These are phyloP conservation scores for Talaromyces funiculosus DNA, from an alignment of 2,329 filamentous ascomycete genomes.

Conservation along the genomic window DNA sequence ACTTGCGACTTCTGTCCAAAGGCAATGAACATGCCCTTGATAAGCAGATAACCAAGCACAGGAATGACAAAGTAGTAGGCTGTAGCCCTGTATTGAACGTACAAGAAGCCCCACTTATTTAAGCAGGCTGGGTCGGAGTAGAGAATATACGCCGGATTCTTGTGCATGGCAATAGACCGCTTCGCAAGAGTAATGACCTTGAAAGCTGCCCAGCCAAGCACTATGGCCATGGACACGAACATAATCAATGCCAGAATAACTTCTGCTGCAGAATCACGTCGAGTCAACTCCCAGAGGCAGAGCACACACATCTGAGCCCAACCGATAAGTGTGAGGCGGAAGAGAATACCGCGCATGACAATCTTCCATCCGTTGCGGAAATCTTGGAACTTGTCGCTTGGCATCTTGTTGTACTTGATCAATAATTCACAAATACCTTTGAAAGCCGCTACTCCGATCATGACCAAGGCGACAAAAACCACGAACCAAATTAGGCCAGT, in stretches of 20 bases:
- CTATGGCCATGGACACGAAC: constrained; percentile 70
- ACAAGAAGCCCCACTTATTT: constrained; percentile 98
- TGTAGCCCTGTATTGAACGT: constrained; percentile 92
- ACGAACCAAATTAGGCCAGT: constrained; percentile 87
- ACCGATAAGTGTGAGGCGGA: constrained; percentile 82
- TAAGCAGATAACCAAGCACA: constrained; percentile 67
- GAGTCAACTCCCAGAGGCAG: constrained; percentile 88
- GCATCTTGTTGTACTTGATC: constrained; percentile 70
- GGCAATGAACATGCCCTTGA: constrained; percentile 86
- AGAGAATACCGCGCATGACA: constrained; percentile 87
- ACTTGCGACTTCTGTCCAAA: constrained; percentile 66
- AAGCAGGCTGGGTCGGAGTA: constrained; percentile 91
- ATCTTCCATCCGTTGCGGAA: constrained; percentile 94
- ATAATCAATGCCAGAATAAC: constrained; percentile 85
- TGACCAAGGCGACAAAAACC: constrained; percentile 70
- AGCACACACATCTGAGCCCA: constrained; percentile 88
- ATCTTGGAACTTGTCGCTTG: constrained; percentile 78
- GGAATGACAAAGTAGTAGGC: constrained; percentile 94
- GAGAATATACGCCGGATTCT: constrained; percentile 93
- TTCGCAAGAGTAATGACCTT: constrained; percentile 88
- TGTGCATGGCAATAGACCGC: constrained; percentile 83
- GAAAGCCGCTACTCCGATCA: constrained; percentile 68
- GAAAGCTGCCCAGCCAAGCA: constrained; percentile 77
- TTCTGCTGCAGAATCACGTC: constrained; percentile 76
- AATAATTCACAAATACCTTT: constrained; percentile 75